Evolutionary conservation across 2,329 filamentous ascomycete genomes (phyloP), one percentile per base, ranked within the genome.

Genomic region (Xylariaceae sp.): DNA sequence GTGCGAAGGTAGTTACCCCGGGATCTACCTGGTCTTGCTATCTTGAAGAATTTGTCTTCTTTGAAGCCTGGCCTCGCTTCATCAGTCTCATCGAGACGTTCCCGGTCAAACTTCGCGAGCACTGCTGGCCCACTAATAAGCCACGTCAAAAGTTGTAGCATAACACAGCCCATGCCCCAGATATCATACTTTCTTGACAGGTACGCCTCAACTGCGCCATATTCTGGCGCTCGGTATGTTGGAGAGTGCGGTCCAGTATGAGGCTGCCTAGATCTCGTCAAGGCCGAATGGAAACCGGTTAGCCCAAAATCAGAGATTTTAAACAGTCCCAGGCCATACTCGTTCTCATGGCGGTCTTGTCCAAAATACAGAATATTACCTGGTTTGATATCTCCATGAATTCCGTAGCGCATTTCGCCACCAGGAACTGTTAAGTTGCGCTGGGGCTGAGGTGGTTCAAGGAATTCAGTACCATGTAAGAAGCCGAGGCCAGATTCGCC

Each of bases 251-350:
- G 48, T 3, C 43, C 44, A 10, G 48, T 45, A 11, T 33, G 39
- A 30, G 31, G 22, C 11, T 39, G 41, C 17, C 32, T 35, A 12
- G 52, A 49, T 11, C 48, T 48, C 7, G 45, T 35, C 17, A 40
- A 9, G 11, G 22, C 22, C 14, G 49, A 46, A 30, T 51, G 48
- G 10, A 54, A 51, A 5, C 45, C 42, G 15, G 48, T 51, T 6
- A 54, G 18, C 10, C 52, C 52, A 18, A 54, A 54, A 32, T 54
- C 52, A 12, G 52, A 51, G 19, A 54, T 47, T 14, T 52, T 54
- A 19, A 54, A 41, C 2, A 47, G 14, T 12, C 52, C 52, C 6
- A 46, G 22, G n/a, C n/a, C n/a, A n/a, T n/a, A n/a, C n/a, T n/a
- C n/a, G n/a, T n/a, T n/a, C n/a, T 22, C 33, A 17, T 47, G 17